A percentile compares a stretch with the other conserved stretches of the same genome.
phyloP scores from a whole-genome alignment of 495 filamentous ascomycete genomes.

The Penicillium paradoxum region DNA sequence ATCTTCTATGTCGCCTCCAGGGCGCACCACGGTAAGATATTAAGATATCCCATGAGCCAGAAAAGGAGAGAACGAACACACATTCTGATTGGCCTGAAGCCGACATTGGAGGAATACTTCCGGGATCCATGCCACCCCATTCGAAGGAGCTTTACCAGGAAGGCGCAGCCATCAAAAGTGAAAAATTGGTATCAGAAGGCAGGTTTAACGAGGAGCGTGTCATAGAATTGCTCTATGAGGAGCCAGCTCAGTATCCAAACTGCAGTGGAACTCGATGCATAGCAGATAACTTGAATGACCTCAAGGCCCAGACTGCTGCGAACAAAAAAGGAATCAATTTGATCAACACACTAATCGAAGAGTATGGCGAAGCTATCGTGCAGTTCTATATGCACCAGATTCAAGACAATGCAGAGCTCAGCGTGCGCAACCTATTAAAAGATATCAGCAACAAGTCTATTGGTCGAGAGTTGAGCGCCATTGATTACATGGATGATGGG shows the following conservation, averaged over 20 bases:
- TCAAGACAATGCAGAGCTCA: conserved; percentile 82
- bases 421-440: conserved; percentile 75
- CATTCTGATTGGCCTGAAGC: conserved; percentile 74
- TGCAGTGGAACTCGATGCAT: conserved; percentile 87
- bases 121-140: conserved; percentile 92
- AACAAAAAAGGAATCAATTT: conserved; percentile 94
- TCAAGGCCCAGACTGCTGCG: conserved; percentile 90
- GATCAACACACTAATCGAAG: conserved; percentile 73
- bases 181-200: conserved; percentile 87
- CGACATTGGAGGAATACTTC: conserved; percentile 92
- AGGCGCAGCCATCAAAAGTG: conserved; percentile 85
- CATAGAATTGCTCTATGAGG: conserved; percentile 70
- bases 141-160: conserved; percentile 90
- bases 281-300: conserved; percentile 88
- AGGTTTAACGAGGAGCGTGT: conserved; percentile 82
- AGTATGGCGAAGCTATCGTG: conserved; percentile 86
- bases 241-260: conserved; percentile 77
- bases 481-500: conserved; percentile 93
- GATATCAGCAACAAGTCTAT: conserved; percentile 66
- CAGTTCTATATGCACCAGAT: conserved; percentile 92
- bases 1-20: conserved; percentile 88
- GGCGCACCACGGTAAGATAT: conserved; percentile 68
- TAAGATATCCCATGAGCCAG: conserved; percentile 32
- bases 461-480: conserved; percentile 69
- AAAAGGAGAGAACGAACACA: background rate